Base-by-base conservation (phyloP, 2,329 filamentous ascomycete species). In the Scedosporium aurantiacum region DNA sequence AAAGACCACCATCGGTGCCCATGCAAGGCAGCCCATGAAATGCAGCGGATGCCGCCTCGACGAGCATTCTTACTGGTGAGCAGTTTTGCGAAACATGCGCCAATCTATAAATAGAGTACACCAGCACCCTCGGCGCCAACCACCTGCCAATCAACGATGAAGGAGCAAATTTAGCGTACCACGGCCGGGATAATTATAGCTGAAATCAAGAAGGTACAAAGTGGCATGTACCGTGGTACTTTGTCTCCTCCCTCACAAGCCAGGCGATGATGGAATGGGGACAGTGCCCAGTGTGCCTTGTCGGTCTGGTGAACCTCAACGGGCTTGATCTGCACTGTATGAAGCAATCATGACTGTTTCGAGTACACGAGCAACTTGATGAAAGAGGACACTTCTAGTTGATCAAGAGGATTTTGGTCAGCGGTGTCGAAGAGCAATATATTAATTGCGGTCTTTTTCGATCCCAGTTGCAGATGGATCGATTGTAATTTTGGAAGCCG, bases 101-200 rank as follows among this genome's bases (percentile, higher is more conserved):
- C 59, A 41, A 56, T 56, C 50, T 59, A 59, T 59, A 37, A 56
- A 61, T 57, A 61, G 47, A 57, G 25, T 28, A 37, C 41, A 14
- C 57, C 32, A 23, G 37, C 58, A 28, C 7, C 58, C 47, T 60
- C 45, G 27, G 58, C 58, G 58, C 47, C 58, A 61, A 61, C 4
- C 16, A 25, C 4, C 47, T n/a, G 16, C 59, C 59, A 61, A 61
- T 61, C 59, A 57, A 2, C 5, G 23, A 4, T 37, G 5, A n/a
- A 23, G n/a, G 37, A 23, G 50, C 32, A 55, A 25, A 57, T 54
- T 41, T 60, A 47, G 58, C 27, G 25, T 37, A 25, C 50, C 50
- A 40, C 45, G 47, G 45, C 23, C 18, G 58, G 52, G 37, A 45
- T 28, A 43, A 12, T 37, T 50, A 54, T 54, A 54, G 50, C 50